Conservation (phyloP, 2,329 filamentous ascomycete species). For the Bipolaris gigantea region DNA sequence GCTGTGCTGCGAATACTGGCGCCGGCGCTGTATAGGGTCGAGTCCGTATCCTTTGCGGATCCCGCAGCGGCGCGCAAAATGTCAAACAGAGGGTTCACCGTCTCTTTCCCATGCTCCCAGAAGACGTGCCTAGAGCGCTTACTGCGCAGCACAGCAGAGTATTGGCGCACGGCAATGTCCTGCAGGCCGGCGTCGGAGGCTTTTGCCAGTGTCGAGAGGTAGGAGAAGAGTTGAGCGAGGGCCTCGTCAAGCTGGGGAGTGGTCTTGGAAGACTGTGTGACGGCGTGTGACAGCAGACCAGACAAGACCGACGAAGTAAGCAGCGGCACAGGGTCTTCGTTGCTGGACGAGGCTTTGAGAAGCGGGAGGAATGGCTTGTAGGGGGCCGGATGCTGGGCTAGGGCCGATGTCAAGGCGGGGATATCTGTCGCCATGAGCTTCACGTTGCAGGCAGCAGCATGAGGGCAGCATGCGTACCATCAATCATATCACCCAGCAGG, state of each 20-base stretch:
- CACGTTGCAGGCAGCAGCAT: not conserved
- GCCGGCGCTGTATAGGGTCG: conserved; percentile 56
- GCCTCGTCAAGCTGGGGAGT: conserved; percentile 69
- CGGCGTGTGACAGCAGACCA: conserved; percentile 69
- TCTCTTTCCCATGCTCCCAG: conserved; percentile 89
- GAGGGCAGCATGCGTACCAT: conserved; percentile 59
- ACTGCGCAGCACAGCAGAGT: conserved; percentile 80
- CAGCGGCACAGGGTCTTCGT: conserved; percentile 84
- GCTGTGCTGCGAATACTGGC: conserved; percentile 65
- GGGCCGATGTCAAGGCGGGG: conserved; percentile 73
- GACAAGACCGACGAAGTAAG: conserved; percentile 87
- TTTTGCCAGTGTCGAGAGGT: conserved; percentile 81
- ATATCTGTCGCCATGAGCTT: conserved; percentile 61
- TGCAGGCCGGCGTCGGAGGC: conserved; percentile 86
- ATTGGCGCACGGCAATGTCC: conserved; percentile 92
- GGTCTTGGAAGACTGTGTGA: conserved; percentile 63
- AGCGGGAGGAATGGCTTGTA: conserved; percentile 82
- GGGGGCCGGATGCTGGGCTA: conserved; percentile 70
- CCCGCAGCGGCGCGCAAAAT: conserved; percentile 77
- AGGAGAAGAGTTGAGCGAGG: conserved; percentile 80
- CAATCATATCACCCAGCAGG: conserved; percentile 81
- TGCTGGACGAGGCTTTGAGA: conserved; percentile 78
- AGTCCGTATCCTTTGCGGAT: conserved; percentile 69
- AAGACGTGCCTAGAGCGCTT: conserved; percentile 76
- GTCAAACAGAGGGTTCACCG: conserved; percentile 75